Conservation (phyloP, 495 filamentous ascomycete species). For the Podospora bellae-mahoneyi region DNA sequence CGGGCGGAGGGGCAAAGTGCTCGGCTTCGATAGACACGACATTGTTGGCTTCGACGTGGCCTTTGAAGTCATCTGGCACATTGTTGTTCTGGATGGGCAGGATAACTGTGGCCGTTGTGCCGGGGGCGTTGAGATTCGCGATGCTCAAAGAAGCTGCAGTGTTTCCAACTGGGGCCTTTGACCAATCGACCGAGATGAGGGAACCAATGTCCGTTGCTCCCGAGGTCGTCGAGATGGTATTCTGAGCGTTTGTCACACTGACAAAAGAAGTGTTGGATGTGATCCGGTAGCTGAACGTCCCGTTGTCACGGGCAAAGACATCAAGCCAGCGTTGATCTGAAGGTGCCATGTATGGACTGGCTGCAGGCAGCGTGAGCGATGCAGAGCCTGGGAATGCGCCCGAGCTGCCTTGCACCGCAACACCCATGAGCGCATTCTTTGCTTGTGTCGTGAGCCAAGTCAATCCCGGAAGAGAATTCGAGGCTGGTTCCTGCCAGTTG, state of each 20-base stretch:
- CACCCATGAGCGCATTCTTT: conserved; percentile 53
- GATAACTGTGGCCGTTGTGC: conserved; percentile 44
- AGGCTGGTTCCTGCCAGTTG: conserved; percentile 56
- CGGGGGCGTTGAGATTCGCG: conserved; percentile 37
- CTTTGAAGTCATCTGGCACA: conserved; percentile 49
- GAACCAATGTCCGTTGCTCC: conserved; percentile 48
- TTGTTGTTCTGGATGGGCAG: conserved; percentile 51
- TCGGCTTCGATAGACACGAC: conserved; percentile 55
- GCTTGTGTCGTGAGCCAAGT: conserved; percentile 42
- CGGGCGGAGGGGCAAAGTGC: conserved; percentile 41
- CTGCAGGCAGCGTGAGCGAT: conserved; percentile 45
- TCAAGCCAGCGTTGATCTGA: conserved; percentile 51
- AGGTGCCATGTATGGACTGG: conserved; percentile 51
- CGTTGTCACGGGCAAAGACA: conserved; percentile 54
- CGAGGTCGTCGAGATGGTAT: conserved; percentile 36
- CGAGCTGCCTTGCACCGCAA: conserved; percentile 52
- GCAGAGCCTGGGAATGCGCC: conserved; percentile 47
- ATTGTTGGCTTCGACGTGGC: conserved; percentile 55
- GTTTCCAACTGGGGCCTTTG: conserved; percentile 43
- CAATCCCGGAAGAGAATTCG: conserved; percentile 49
- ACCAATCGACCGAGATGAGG: conserved; percentile 53
- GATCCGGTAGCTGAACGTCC: conserved; percentile 50
- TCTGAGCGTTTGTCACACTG: conserved; percentile 43
- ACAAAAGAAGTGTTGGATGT: conserved; percentile 49
- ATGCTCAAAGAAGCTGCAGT: conserved; percentile 40